Evolutionary conservation across 305 asterid species (phyloP).

Genomic region (Fraxinus platypoda): DNA sequence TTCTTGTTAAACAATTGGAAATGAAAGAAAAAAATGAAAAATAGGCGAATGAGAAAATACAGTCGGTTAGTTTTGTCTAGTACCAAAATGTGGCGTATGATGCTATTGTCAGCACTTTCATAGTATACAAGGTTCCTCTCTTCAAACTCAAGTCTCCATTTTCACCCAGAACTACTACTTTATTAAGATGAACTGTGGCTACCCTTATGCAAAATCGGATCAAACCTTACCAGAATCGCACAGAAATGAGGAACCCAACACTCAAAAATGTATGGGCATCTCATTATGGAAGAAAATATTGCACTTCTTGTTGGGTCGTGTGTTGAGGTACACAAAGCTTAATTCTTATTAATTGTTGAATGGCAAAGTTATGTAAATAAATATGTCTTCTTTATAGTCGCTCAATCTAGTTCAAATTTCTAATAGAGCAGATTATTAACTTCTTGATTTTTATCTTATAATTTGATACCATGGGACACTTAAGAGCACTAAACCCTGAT

Average conservation of each 20-base stretch:
- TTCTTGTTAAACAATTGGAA: neutral
- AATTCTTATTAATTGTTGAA: neutral
- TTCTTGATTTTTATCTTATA: neutral
- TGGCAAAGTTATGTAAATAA: neutral
- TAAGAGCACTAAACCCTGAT: neutral
- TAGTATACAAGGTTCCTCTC: neutral
- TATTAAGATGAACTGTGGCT: neutral
- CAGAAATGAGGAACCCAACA: neutral
- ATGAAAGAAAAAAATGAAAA: neutral
- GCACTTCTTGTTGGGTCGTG: constrained; percentile 8
- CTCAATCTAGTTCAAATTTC: neutral
- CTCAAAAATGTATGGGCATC: neutral
- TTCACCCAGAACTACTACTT: neutral
- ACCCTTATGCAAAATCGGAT: constrained; percentile 3
- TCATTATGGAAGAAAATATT: constrained; percentile 16
- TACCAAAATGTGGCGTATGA: neutral
- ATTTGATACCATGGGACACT: neutral
- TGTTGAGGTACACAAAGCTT: constrained; percentile 9
- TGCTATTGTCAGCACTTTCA: neutral
- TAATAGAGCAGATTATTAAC: neutral
- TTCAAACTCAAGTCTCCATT: neutral
- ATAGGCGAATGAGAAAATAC: neutral
- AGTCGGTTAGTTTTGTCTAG: neutral
- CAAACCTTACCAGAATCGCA: neutral
- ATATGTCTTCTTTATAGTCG: neutral